Conservation (phyloP, 768 basidiomycete genomes). For the Tylopilus intermedius region DNA sequence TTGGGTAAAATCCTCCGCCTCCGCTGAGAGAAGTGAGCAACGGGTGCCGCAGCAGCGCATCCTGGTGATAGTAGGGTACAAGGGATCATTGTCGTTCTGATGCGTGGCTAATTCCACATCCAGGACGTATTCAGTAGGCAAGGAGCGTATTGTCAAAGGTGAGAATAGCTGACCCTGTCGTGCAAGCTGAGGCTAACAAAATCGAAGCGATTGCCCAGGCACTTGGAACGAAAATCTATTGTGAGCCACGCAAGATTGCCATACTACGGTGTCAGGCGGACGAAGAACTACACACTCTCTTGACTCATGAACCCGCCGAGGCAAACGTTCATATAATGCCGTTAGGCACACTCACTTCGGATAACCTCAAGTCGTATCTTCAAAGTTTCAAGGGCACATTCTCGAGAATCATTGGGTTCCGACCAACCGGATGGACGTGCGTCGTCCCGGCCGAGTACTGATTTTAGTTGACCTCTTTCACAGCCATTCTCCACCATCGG, state of each 20-base stretch:
- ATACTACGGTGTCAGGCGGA: conserved; percentile 85
- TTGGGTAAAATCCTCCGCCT: conserved; percentile 41
- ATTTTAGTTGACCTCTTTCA: conserved; percentile 3
- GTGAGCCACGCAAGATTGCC: conserved; percentile 77
- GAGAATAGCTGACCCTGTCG: background rate
- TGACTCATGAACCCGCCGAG: conserved; percentile 70
- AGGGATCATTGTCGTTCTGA: background rate
- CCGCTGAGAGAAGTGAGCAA: conserved; percentile 27
- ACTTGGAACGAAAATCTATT: conserved; percentile 78
- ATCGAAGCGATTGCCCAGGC: conserved; percentile 75
- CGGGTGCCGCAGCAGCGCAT: conserved; percentile 36
- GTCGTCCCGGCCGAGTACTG: conserved; percentile 25
- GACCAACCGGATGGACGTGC: conserved; percentile 96
- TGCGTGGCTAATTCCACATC: conserved; percentile 1
- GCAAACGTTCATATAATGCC: conserved; percentile 86
- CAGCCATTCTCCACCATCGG: conserved; percentile 65
- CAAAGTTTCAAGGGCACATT: conserved; percentile 70
- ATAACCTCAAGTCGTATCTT: conserved; percentile 73
- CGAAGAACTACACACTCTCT: conserved; percentile 68
- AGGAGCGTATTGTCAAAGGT: conserved; percentile 97
- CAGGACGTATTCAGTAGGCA: conserved; percentile 95
- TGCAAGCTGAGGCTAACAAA: background rate
- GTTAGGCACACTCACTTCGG: conserved; percentile 65
- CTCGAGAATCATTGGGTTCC: conserved; percentile 69
- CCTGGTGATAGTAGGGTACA: conserved; percentile 72